Conservation (phyloP, 169 alveolate species). For the Eimeria falciformis region DNA sequence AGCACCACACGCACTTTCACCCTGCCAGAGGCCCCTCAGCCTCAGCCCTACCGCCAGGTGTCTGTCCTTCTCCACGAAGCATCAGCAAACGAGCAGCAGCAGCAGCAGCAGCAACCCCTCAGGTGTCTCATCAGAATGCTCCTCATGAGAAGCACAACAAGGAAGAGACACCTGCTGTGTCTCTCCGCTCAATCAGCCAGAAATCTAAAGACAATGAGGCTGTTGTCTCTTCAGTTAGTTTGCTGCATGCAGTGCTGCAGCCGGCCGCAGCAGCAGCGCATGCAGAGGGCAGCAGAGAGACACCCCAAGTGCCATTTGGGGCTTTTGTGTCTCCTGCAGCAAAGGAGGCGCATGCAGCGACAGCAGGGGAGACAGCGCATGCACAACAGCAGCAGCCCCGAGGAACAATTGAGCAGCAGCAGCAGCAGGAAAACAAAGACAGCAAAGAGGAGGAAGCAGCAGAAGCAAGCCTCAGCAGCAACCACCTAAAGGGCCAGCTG, state of each 20-base stretch:
- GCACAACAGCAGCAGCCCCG: too few species aligned
- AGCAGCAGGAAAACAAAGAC: too few species aligned
- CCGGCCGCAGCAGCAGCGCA: not conserved
- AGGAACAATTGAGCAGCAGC: too few species aligned
- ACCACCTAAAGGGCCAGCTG: too few species aligned
- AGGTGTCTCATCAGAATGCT: not conserved
- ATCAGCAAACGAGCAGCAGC: not conserved
- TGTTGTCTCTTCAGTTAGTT: not conserved
- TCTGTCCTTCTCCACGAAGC: not conserved
- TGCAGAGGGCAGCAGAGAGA: not conserved
- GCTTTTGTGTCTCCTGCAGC: not conserved
- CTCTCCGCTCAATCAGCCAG: not conserved
- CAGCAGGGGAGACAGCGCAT: too few species aligned
- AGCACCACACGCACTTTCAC: not conserved
- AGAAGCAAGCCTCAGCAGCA: too few species aligned
- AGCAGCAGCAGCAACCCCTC: not conserved
- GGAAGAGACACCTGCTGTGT: not conserved
- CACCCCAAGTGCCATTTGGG: not conserved
- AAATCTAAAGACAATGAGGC: too few species aligned
- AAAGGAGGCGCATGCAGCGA: too few species aligned
- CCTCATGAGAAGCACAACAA: not conserved
- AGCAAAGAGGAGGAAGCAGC: not conserved
- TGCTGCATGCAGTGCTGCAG: not conserved
- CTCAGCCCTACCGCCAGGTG: not conserved
- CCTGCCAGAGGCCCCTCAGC: not conserved